A percentile compares a stretch with the other conserved stretches of the same genome.
phyloP scores from a whole-genome alignment of 2,329 filamentous ascomycete genomes.

The Stagonosporopsis cucurbitacearum region DNA sequence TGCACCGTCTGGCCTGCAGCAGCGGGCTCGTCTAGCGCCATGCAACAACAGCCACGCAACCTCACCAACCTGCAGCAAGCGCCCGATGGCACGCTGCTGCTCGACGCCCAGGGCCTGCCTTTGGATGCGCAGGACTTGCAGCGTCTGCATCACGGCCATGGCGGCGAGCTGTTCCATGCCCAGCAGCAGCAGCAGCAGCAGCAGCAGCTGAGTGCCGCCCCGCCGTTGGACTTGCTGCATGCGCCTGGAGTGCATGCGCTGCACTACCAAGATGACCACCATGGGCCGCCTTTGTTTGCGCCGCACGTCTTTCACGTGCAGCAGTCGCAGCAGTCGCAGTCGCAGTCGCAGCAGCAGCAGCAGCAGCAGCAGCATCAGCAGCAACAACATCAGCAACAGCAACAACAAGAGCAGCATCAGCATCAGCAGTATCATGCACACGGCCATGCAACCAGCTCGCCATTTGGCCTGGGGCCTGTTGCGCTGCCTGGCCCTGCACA shows the following conservation, averaged over 20 bases:
- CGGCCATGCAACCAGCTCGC: constrained; percentile 30
- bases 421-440: constrained; percentile 15
- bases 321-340: constrained; percentile 7
- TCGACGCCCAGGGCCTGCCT: constrained; percentile 27
- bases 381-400: constrained; percentile 4
- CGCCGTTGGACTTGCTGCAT: constrained; percentile 17
- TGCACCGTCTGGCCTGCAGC: constrained; percentile 6
- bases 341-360: not conserved
- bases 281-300: constrained; percentile 20
- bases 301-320: constrained; percentile 34
- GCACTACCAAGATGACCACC: constrained; percentile 44
- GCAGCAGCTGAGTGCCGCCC: constrained; percentile 27
- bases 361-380: constrained; percentile 12
- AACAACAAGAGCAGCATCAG: not conserved
- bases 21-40: constrained; percentile 24
- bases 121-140: constrained; percentile 44
- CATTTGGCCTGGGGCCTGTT: constrained; percentile 30
- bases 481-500: constrained; percentile 16
- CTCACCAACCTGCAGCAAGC: constrained; percentile 42
- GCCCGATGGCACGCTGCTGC: constrained; percentile 33
- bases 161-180: constrained; percentile 35
- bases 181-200: constrained; percentile 28
- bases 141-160: constrained; percentile 49
- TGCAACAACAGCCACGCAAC: constrained; percentile 24
- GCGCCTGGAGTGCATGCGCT: constrained; percentile 29